Evolutionary conservation across 1,139 yeast genomes (phyloP).

Genomic region (Pichia terricola): DNA sequence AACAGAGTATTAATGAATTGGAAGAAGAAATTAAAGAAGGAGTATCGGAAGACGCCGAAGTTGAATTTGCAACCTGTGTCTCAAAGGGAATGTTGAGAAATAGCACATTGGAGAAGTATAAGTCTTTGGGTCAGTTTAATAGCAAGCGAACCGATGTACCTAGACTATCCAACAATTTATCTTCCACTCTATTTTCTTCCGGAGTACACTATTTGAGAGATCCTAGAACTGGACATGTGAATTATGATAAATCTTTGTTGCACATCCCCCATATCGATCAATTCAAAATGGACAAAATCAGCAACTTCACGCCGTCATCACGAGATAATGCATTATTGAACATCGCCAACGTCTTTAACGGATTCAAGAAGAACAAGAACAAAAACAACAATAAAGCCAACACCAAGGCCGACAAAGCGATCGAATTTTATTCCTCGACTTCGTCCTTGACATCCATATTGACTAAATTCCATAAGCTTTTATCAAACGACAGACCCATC

Average conservation of each 20-base stretch:
- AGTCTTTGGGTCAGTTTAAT: constrained; percentile 12
- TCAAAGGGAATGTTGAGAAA: not conserved
- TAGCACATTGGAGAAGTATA: constrained; percentile 8
- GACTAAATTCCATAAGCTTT: constrained; percentile 58
- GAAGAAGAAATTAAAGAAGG: too few species aligned
- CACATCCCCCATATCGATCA: constrained; percentile 57
- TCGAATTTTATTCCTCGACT: constrained; percentile 65
- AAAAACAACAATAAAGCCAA: constrained; percentile 9
- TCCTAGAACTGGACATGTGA: constrained; percentile 62
- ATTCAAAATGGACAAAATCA: constrained; percentile 51
- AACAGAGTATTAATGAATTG: too few species aligned
- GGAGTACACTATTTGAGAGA: constrained; percentile 77
- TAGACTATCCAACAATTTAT: constrained; percentile 50
- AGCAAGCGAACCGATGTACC: constrained; percentile 27
- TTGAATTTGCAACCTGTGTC: too few species aligned
- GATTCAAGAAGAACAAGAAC: constrained; percentile 10
- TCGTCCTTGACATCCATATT: constrained; percentile 77
- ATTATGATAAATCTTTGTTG: constrained; percentile 56
- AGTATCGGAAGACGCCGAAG: too few species aligned
- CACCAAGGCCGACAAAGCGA: constrained; percentile 7
- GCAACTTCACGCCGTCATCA: constrained; percentile 55
- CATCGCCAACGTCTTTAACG: constrained; percentile 33
- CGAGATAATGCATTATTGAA: constrained; percentile 49
- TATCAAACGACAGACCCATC: constrained; percentile 54
- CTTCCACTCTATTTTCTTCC: constrained; percentile 66